Percentiles rank a stretch among this genome's conserved stretches.
Conservation (phyloP, 176 grass and related monocot genomes). For the Carex pumila region DNA sequence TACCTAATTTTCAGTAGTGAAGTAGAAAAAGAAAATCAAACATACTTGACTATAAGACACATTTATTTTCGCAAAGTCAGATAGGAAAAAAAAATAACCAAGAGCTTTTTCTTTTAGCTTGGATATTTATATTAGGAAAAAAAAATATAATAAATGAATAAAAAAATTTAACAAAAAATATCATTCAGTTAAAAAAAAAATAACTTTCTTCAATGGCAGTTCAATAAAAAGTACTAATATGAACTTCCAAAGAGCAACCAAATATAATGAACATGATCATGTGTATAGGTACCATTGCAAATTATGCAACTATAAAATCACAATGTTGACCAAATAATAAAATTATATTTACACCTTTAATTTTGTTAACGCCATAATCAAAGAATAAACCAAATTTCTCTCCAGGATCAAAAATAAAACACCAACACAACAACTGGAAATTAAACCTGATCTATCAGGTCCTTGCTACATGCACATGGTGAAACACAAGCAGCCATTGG, state of each 20-base stretch:
- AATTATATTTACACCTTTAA: background rate
- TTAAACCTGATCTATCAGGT: background rate
- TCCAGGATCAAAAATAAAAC: background rate
- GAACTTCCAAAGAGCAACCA: background rate
- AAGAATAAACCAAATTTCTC: slow-evolving; percentile 7
- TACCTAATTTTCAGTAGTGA: background rate
- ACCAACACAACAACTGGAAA: background rate
- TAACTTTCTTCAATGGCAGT: too few species aligned
- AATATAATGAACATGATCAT: background rate
- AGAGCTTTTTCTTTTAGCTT: too few species aligned
- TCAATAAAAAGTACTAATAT: background rate
- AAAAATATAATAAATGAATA: too few species aligned
- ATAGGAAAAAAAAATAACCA: too few species aligned
- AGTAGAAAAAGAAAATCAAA: background rate
- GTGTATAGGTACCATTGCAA: background rate
- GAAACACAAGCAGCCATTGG: background rate
- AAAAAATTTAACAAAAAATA: too few species aligned
- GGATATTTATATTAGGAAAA: too few species aligned
- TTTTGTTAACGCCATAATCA: slow-evolving; percentile 4
- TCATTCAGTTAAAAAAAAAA: too few species aligned
- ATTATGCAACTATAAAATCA: background rate
- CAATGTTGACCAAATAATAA: slow-evolving; percentile 1
- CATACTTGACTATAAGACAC: background rate
- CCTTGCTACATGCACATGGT: background rate
- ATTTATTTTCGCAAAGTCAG: too few species aligned